These are phyloP conservation scores for Encephalitozoon intestinalis DNA, from an alignment of 371 early-diverging fungal genomes.

Conservation along the genomic window DNA sequence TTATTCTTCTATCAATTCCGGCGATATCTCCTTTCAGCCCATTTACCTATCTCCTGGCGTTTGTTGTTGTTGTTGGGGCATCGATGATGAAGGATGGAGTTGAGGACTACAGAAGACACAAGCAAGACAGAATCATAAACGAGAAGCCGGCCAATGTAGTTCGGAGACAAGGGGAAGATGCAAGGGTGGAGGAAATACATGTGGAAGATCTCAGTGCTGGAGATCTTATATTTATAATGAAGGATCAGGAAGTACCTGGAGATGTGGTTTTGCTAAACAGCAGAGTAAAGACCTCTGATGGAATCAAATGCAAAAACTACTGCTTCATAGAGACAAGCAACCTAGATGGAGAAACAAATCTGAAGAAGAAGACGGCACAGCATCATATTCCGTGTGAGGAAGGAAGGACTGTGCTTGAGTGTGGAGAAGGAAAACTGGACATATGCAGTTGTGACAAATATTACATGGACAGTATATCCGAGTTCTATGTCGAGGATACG, in stretches of 20 bases:
- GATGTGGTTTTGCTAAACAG: constrained; percentile 63
- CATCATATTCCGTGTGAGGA: neutral
- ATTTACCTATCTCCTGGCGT: constrained; percentile 63
- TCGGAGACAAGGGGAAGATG: neutral
- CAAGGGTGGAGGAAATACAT: neutral
- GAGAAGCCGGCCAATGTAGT: constrained; percentile 57
- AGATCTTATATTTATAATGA: constrained; percentile 61
- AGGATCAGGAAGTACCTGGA: constrained; percentile 64
- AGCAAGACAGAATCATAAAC: constrained; percentile 75
- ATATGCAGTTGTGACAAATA: constrained; percentile 9
- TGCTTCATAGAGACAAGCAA: constrained; percentile 88
- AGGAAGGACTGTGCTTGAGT: neutral
- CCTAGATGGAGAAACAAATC: constrained; percentile 85
- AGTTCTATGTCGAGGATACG: constrained; percentile 23
- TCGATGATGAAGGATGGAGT: constrained; percentile 81
- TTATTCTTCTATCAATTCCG: constrained; percentile 78
- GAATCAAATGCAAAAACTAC: constrained; percentile 62
- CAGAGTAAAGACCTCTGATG: constrained; percentile 43
- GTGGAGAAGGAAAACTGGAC: neutral
- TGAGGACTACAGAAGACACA: constrained; percentile 79
- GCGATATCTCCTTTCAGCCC: constrained; percentile 63
- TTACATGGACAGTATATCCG: constrained; percentile 19
- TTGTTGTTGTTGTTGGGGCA: constrained; percentile 69
- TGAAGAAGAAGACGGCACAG: constrained; percentile 63
- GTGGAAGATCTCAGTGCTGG: constrained; percentile 62